Conservation (phyloP, 2,329 filamentous ascomycete species). For the Fusarium lateritium region DNA sequence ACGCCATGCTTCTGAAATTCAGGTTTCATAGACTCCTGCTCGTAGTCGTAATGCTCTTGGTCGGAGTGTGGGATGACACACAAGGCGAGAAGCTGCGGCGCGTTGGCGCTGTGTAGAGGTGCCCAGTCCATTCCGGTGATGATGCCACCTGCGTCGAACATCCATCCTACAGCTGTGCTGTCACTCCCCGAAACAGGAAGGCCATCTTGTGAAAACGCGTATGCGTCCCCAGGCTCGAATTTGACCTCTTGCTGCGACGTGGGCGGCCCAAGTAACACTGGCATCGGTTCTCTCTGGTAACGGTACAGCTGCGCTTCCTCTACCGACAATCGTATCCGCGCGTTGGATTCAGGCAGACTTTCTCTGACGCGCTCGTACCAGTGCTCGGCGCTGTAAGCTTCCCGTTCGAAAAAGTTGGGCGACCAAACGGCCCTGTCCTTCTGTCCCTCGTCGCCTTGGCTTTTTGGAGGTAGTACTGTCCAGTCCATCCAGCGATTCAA, state of each 20-base stretch:
- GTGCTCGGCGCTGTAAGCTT: conserved; percentile 52
- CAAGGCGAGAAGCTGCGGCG: conserved; percentile 66
- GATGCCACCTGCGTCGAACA: conserved; percentile 69
- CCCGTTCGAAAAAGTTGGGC: conserved; percentile 53
- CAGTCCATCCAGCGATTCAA: conserved; percentile 60
- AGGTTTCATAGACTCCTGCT: conserved; percentile 55
- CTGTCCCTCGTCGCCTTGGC: conserved; percentile 48
- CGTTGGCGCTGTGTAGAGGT: conserved; percentile 53
- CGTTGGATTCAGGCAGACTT: conserved; percentile 26
- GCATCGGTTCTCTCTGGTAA: conserved; percentile 49
- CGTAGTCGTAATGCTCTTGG: conserved; percentile 60
- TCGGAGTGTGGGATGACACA: conserved; percentile 66
- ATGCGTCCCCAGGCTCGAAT: conserved; percentile 49
- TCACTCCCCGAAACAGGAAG: conserved; percentile 50
- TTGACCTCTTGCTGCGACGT: conserved; percentile 51
- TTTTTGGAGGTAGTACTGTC: conserved; percentile 58
- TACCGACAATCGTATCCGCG: conserved; percentile 37
- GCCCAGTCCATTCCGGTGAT: conserved; percentile 69
- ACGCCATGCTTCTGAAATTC: conserved; percentile 61
- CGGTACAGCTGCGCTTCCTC: conserved; percentile 52
- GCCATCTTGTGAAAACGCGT: conserved; percentile 49
- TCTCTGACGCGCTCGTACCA: conserved; percentile 49
- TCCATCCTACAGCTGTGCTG: conserved; percentile 60
- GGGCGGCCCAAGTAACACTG: conserved; percentile 54
- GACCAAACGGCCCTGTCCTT: conserved; percentile 59